Conservation (phyloP, 371 early-diverging fungal species). For the Saksenaea vasiformis region DNA sequence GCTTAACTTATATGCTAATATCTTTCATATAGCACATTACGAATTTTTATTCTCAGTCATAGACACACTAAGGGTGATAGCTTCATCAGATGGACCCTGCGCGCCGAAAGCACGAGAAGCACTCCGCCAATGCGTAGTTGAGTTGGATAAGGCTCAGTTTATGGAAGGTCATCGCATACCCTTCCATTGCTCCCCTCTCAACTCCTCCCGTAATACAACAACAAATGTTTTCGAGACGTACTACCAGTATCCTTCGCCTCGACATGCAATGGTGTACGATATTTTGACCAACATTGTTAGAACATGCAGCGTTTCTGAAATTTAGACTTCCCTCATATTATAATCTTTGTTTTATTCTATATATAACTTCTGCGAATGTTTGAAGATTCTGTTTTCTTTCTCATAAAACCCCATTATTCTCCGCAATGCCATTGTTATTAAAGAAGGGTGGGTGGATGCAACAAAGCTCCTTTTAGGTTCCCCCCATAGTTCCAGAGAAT, state of each 20-base stretch:
- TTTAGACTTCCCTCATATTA: not conserved
- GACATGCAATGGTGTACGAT: not conserved
- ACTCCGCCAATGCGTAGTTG: not conserved
- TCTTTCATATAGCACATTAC: not conserved
- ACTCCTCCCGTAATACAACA: not conserved
- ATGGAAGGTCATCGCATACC: constrained; percentile 1
- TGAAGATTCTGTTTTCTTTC: not conserved
- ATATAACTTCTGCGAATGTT: not conserved
- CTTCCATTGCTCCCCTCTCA: not conserved
- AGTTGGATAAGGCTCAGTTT: not conserved
- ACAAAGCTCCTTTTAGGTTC: no score
- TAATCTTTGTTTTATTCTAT: not conserved
- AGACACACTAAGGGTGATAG: not conserved
- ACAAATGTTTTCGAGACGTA: not conserved
- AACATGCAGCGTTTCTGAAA: not conserved
- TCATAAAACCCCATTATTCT: not conserved
- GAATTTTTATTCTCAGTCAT: not conserved
- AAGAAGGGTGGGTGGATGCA: no score
- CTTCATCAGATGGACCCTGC: not conserved
- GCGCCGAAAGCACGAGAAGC: not conserved
- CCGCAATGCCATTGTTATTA: no score
- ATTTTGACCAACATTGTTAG: not conserved
- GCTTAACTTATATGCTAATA: not conserved
- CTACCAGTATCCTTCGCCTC: not conserved
- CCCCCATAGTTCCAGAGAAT: no score